A percentile compares a stretch with the other conserved stretches of the same genome.
phyloP scores from a whole-genome alignment of 208 protist genomes.

The Crithidia brevicula region DNA sequence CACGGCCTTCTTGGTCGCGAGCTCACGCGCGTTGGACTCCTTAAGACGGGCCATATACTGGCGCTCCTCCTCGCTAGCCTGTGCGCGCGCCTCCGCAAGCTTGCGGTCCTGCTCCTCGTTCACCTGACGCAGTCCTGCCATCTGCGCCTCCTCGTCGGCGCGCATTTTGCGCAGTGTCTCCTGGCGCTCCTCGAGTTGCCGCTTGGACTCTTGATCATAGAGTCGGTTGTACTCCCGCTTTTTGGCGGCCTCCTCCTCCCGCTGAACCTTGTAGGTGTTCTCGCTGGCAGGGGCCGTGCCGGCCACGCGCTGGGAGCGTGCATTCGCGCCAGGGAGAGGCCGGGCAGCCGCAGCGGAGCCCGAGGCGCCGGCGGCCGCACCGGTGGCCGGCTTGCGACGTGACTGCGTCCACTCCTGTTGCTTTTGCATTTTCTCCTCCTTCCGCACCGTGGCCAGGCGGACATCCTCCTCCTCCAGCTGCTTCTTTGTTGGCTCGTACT shows the following conservation, averaged over 20 bases:
- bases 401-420: conserved; percentile 47
- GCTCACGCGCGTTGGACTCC: conserved; percentile 64
- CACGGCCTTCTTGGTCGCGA: conserved; percentile 48
- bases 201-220: conserved; percentile 66
- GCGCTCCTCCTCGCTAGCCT: conserved; percentile 47
- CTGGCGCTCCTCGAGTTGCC: conserved; percentile 66
- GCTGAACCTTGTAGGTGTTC: conserved; percentile 56
- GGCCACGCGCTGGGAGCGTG: conserved; percentile 36
- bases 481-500: conserved; percentile 59
- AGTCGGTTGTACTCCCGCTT: conserved; percentile 68
- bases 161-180: conserved; percentile 50
- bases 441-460: conserved; percentile 44
- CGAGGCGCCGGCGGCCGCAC: background rate
- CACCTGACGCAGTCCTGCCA: conserved; percentile 44
- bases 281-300: conserved; percentile 27
- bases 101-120: conserved; percentile 51
- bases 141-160: conserved; percentile 56
- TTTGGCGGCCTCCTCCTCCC: conserved; percentile 57
- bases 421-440: conserved; percentile 51
- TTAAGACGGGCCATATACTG: conserved; percentile 69
- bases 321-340: conserved; percentile 64
- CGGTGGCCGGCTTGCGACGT: conserved; percentile 16
- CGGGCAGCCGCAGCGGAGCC: conserved; percentile 21
- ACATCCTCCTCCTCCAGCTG: conserved; percentile 70
- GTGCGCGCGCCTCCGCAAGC: conserved; percentile 51